Evolutionary conservation across 2,329 filamentous ascomycete genomes (phyloP), one percentile per base, ranked within the genome.

Genomic region (Dryadomyces quercus-mongolicae): DNA sequence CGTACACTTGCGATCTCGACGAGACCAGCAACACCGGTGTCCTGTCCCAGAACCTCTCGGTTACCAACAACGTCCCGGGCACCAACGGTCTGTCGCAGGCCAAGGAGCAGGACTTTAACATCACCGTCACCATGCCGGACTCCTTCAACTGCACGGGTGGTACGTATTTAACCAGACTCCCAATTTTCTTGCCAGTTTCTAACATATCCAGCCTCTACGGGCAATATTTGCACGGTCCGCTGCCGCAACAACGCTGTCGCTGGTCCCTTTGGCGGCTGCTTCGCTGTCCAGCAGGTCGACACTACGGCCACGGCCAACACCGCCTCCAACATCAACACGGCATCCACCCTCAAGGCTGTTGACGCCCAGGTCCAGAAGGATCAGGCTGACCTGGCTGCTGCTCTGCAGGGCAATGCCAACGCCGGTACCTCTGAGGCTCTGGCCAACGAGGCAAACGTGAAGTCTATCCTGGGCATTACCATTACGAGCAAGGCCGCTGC

Each of bases 201-300:
- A 20, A 49, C 22, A 18, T 10, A 12, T 8, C 9, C 25, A 74
- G 74, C 67, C 8, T 78, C 78, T 0, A 78, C 77, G 1, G 80
- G 81, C 46, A 75, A 80, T 54, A 62, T 81, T 43, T 80, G 77
- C 70, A 81, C 78, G 1, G 70, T 82, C 20, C 74, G 79, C 40
- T 82, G 79, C 69, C 71, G 77, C 20, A 82, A 82, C 68, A 77
- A 74, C 54, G 76, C 77, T 4, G 65, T 74, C 3, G 59, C 59
- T 38, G 59, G 58, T 42, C 59, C 59, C 6, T 82, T 82, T 54
- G 65, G 65, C 20, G 61, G 78, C 51, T 82, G 79, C 65, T 75
- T 82, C 62, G 67, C 77, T 2, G 71, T 81, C 18, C 74, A 80
- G 63, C 80, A 83, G 61, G 66, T 67, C 34, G 78, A 80, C 58